Evolutionary conservation across 176 grass and related monocot genomes (phyloP), one percentile per base, ranked within the genome.

Genomic region (Bothriochloa decipiens): DNA sequence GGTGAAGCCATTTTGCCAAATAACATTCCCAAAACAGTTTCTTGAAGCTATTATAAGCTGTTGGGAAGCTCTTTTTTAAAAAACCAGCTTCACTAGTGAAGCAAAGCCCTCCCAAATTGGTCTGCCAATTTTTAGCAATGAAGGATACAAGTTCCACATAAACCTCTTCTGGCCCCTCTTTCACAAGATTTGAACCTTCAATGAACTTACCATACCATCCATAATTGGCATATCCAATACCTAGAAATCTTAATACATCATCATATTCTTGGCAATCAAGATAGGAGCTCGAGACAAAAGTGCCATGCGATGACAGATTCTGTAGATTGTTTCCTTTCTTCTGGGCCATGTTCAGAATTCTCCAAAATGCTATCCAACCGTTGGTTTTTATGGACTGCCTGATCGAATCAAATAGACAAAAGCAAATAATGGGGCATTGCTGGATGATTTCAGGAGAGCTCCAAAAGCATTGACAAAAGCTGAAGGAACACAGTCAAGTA

Each of bases 401-500:
- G 14, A 92, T 25, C 3, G 33, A 7, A 47, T 92, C 72, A 37
- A 92, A 47, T 49, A 64, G n/a, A 84, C 29, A 60, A 89, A 11
- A 2, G 83, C 67, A 5, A 77, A 70, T 47, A 27, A 13, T 1
- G 87, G 80, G 4, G 84, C 81, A 23, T 81, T 23, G 1, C 8
- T 41, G 22, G 50, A 70, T 6, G 74, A 78, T 16, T 78, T 92
- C 40, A 90, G 27, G 0, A 84, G 72, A 10, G 91, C 11, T 4
- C 33, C 26, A 40, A 92, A 92, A 23, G 91, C 91, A 84, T 81
- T 80, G 11, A 82, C 9, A 66, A 92, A 92, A 55, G 91, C 84
- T 66, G 14, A 65, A 68, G 84, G 63, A 2, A 90, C 84, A 79
- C 77, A 84, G 3, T 68, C 75, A 26, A 92, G 77, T 32, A 92